phyloP scores from a whole-genome alignment of 768 basidiomycete genomes.

The Calvatia gigantea region DNA sequence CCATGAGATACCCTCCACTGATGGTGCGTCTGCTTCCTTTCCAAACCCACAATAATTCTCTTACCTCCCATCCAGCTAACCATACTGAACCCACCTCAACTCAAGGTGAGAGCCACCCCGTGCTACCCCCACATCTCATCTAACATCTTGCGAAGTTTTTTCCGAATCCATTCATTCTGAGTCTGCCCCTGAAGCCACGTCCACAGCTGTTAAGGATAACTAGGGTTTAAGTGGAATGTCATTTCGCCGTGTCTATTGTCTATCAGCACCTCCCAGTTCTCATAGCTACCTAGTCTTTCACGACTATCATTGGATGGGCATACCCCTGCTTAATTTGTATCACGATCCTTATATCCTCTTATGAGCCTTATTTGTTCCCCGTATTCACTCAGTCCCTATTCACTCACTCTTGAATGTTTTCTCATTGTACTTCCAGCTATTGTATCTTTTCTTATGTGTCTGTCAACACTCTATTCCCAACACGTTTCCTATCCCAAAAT shows the following conservation, averaged over 20 bases:
- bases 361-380: background rate
- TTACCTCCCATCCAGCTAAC: background rate
- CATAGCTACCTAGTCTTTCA: background rate
- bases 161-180: background rate
- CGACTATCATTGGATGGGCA: background rate
- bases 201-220: background rate
- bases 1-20: background rate
- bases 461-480: too few relatives aligned
- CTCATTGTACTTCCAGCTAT: background rate
- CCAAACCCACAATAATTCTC: too few relatives aligned
- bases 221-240: background rate
- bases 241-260: background rate
- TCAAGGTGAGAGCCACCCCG: background rate
- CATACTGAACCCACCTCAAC: background rate
- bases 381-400: background rate
- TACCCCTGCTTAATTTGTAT: slow-evolving; percentile 9
- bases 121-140: background rate
- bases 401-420: background rate
- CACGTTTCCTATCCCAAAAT: too few relatives aligned
- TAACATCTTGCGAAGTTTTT: too few relatives aligned
- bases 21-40: background rate
- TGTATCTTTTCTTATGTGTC: background rate
- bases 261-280: too few relatives aligned
- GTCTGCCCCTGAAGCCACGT: background rate
- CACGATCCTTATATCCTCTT: background rate